Evolutionary conservation across 192 early-diverging fungal species (phyloP), one percentile per base, ranked within the genome.

Genomic region (Coemansia sp.): DNA sequence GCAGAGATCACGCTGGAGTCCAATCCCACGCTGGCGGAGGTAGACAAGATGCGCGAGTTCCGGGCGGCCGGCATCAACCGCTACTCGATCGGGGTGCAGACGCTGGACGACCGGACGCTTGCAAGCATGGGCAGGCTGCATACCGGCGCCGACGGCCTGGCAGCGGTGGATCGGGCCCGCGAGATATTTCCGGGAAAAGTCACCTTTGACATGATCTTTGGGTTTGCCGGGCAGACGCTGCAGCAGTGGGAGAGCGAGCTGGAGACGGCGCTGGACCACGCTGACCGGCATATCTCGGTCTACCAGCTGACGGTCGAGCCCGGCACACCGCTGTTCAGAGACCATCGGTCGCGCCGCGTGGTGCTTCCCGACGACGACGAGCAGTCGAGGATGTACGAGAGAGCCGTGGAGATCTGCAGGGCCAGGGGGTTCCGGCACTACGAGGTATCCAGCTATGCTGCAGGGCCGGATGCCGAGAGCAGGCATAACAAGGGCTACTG

Each of bases 261-360:
- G 4, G 59, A 62, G 1, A 45, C 36, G 9, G 75, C 67, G 47
- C 47, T 81, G 22, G 61, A 49, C 2, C 67, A 73, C 10, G 68
- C 67, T 2, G 70, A 66, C n/a, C 14, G 36, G 23, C 83, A 86
- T 20, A 57, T 86, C 0, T 84, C 83, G 13, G 50, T 78, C 13
- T 86, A 86, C 70, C 75, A 86, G 67, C 71, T 86, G 42, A 86
- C 85, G 14, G 69, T 76, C 0, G 83, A 86, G 62, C 82, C 73
- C 1, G 85, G 85, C 0, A 86, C 85, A 16, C 72, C 76, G 35
- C 55, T 83, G 32, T 75, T 60, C 60, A 65, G 73, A 4, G 81
- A 71, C 53, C 59, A 51, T 11, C 53, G 52, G 22, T 58, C 69
- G 13, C 62, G 65, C 27, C 64, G 68, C 13, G 30, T 72, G 5